phyloP scores from a whole-genome alignment of 192 early-diverging fungal species.

The Martensiomyces pterosporus region DNA sequence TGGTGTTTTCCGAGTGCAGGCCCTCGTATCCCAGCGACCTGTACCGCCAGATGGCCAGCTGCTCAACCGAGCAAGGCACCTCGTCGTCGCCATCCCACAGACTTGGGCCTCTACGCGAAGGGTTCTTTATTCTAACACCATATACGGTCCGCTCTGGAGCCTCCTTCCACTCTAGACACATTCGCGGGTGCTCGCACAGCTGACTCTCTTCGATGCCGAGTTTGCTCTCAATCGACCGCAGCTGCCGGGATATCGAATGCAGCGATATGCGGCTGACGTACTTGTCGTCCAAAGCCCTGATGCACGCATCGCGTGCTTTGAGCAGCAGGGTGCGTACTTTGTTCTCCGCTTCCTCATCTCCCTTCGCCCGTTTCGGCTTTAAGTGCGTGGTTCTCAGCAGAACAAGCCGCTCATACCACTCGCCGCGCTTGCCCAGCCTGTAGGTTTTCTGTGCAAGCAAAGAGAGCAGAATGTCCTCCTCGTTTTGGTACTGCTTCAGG shows the following conservation, averaged over 20 bases:
- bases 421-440: constrained; percentile 52
- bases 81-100: constrained; percentile 42
- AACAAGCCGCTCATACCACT: constrained; percentile 65
- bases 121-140: constrained; percentile 32
- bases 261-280: constrained; percentile 50
- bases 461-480: constrained; percentile 53
- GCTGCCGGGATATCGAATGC: constrained; percentile 38
- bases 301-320: constrained; percentile 42
- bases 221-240: constrained; percentile 33
- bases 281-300: constrained; percentile 56
- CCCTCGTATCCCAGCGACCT: constrained; percentile 58
- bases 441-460: constrained; percentile 58
- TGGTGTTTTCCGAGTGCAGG: constrained; percentile 60
- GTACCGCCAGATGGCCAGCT: constrained; percentile 61
- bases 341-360: constrained; percentile 20
- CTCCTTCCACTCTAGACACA: constrained; percentile 46
- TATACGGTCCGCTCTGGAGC: constrained; percentile 40
- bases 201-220: constrained; percentile 9
- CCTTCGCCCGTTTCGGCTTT: constrained; percentile 22
- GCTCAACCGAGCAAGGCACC: constrained; percentile 59
- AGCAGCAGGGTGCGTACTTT: constrained; percentile 31
- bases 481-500: constrained; percentile 53
- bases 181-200: constrained; percentile 18
- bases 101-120: constrained; percentile 46
- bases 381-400: constrained; percentile 58